Evolutionary conservation across 306 rosid genomes (phyloP), one percentile per base, ranked within the genome.

Genomic region (Vachellia collinsii): DNA sequence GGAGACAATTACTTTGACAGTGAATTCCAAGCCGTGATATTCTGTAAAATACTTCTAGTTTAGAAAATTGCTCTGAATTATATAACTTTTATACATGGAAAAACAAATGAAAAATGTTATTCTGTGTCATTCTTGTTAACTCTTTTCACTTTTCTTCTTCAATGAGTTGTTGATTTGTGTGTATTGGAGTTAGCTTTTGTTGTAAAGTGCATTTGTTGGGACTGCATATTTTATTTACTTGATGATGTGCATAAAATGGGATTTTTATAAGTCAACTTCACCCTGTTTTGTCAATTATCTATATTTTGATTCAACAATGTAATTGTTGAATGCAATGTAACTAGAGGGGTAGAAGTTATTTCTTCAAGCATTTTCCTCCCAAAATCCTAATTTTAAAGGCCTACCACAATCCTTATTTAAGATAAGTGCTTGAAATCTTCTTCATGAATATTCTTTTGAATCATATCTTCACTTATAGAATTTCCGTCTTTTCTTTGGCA

Each of bases 111-210:
- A 11, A 39, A 68, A 11, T 51, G 19, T 10, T 41, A 16, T 14
- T 14, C 1, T 4, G 47, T 34, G 39, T 17, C 2, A 36, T 37
- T 34, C 47, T 51, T 73, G 42, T 51, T 36, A 19, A 36, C 42
- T n/a, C 34, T 48, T 34, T 73, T 10, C 8, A 23, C 39, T 11
- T 43, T 44, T 34, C 12, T 44, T 44, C 72, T 76, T 59, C 17
- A 38, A 20, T 7, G 16, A 44, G 62, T 77, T 67, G 59, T 44
- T 67, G 62, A 65, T 56, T 82, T 20, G 46, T 77, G 56, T 64
- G 79, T 70, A 51, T 13, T 79, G 51, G 48, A 47, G 79, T 76
- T 44, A 71, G n/a, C 12, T 80, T 84, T 29, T 42, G 41, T 29
- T 12, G 61, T 44, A 42, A 16, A 3, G 4, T 82, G 14, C 51